Evolutionary conservation across 2,329 filamentous ascomycete species (phyloP).

Genomic region (Xylariaceae sp.): DNA sequence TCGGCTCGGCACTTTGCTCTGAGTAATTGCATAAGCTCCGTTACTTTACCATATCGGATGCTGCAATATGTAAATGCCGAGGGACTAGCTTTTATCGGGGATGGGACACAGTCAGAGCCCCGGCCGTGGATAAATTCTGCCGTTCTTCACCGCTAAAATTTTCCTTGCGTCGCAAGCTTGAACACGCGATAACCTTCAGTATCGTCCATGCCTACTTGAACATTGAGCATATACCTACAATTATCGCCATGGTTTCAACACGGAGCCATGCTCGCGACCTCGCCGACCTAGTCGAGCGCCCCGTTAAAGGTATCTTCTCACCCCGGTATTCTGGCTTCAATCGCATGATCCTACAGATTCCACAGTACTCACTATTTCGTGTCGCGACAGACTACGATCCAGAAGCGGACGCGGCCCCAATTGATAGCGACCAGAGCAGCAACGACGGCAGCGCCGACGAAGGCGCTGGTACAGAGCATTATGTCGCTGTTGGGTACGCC

Average conservation of each 20-base stretch:
- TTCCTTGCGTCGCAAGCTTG: constrained; percentile 27
- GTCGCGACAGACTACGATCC: constrained; percentile 66
- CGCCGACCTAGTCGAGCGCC: constrained; percentile 56
- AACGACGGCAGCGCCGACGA: constrained; percentile 48
- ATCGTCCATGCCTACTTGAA: background rate
- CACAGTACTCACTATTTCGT: constrained; percentile 14
- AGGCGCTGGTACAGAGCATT: constrained; percentile 74
- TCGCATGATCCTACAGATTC: background rate
- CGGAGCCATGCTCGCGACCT: constrained; percentile 55
- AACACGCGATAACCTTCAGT: background rate
- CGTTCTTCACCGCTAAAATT: constrained; percentile 47
- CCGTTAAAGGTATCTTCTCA: constrained; percentile 50
- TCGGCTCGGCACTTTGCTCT: too few relatives aligned
- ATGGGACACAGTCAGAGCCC: background rate
- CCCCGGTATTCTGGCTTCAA: background rate
- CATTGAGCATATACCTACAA: constrained; percentile 15
- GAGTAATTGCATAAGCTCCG: too few relatives aligned
- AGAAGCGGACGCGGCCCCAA: constrained; percentile 54
- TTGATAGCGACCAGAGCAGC: constrained; percentile 49
- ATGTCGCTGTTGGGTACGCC: constrained; percentile 44
- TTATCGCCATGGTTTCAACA: constrained; percentile 43
- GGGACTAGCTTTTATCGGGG: too few relatives aligned
- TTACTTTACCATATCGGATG: too few relatives aligned
- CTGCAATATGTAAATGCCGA: too few relatives aligned
- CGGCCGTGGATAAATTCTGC: constrained; percentile 35